phyloP scores from a whole-genome alignment of 2,329 filamentous ascomycete species.

The Cladosporium austrohemisphaericum region DNA sequence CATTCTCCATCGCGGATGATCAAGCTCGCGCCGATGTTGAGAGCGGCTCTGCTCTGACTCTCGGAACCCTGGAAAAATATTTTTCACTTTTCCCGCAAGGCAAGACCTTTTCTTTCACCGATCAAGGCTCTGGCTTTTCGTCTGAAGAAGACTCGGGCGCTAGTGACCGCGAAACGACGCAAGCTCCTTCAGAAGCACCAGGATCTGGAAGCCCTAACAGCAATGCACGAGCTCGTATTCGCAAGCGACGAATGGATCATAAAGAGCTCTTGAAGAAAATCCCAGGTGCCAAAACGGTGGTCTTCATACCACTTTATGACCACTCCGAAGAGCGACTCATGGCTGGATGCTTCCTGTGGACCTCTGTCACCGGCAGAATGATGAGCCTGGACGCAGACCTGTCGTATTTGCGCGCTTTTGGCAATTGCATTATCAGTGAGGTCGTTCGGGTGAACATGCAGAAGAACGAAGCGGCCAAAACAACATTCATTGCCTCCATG shows the following conservation, averaged over 20 bases:
- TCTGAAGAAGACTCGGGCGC: conserved; percentile 26
- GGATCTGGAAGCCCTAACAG: conserved; percentile 16
- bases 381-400: conserved; percentile 38
- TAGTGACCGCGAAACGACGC: conserved; percentile 22
- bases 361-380: conserved; percentile 41
- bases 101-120: conserved; percentile 28
- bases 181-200: conserved; percentile 43
- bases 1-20: conserved; percentile 24
- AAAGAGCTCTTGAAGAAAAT: conserved; percentile 38
- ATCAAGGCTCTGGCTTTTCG: conserved; percentile 23
- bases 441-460: conserved; percentile 37
- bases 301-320: conserved; percentile 53
- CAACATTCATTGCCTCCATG: conserved; percentile 49
- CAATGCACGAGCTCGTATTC: conserved; percentile 21
- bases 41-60: conserved; percentile 20
- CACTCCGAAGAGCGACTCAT: conserved; percentile 38
- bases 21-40: conserved; percentile 23
- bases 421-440: conserved; percentile 39
- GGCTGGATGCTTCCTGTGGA: conserved; percentile 47
- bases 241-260: conserved; percentile 35
- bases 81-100: conserved; percentile 26
- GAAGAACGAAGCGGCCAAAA: conserved; percentile 45
- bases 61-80: conserved; percentile 24
- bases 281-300: conserved; percentile 38
- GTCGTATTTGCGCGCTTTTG: conserved; percentile 41